phyloP scores from a whole-genome alignment of 257 asterid species.

The Gardenia jasminoides region DNA sequence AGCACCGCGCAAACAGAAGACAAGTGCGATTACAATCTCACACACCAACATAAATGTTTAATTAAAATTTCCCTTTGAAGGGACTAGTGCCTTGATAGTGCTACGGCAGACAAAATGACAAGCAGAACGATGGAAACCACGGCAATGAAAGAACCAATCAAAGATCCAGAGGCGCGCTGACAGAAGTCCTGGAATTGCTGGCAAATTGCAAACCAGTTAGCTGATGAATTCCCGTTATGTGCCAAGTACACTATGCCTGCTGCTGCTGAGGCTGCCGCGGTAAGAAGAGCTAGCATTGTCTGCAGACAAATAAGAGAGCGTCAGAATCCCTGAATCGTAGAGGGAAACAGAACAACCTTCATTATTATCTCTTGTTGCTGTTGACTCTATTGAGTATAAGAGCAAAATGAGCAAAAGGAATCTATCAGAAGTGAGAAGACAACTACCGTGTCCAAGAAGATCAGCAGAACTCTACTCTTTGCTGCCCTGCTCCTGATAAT shows the following conservation, averaged over 20 bases:
- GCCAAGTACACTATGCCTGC: slow-evolving; percentile 78
- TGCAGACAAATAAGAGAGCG: slow-evolving; percentile 7
- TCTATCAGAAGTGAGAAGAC: no score
- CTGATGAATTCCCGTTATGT: slow-evolving; percentile 70
- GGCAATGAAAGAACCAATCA: slow-evolving; percentile 69
- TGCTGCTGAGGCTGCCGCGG: slow-evolving; percentile 74
- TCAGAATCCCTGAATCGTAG: background rate
- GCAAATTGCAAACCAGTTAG: slow-evolving; percentile 73
- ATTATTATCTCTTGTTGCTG: background rate
- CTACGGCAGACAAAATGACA: slow-evolving; percentile 50
- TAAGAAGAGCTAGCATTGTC: slow-evolving; percentile 53
- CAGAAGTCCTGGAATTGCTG: slow-evolving; percentile 65
- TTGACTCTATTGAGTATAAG: background rate
- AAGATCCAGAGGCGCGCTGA: slow-evolving; percentile 54
- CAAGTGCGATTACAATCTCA: slow-evolving; percentile 3
- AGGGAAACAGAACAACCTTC: background rate
- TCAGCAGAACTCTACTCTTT: slow-evolving; percentile 54
- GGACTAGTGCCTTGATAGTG: slow-evolving; percentile 38
- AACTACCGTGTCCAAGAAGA: slow-evolving; percentile 60
- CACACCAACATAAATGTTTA: slow-evolving; percentile 6
- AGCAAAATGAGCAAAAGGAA: background rate
- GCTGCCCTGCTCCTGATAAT: slow-evolving; percentile 52
- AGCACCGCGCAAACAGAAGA: background rate
- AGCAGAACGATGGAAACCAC: slow-evolving; percentile 40
- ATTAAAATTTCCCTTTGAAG: background rate